Percentiles rank a stretch among this genome's conserved stretches.
These are phyloP conservation scores for Penicillium sp. DNA, from an alignment of 2,329 filamentous ascomycete genomes.

Conservation along the genomic window DNA sequence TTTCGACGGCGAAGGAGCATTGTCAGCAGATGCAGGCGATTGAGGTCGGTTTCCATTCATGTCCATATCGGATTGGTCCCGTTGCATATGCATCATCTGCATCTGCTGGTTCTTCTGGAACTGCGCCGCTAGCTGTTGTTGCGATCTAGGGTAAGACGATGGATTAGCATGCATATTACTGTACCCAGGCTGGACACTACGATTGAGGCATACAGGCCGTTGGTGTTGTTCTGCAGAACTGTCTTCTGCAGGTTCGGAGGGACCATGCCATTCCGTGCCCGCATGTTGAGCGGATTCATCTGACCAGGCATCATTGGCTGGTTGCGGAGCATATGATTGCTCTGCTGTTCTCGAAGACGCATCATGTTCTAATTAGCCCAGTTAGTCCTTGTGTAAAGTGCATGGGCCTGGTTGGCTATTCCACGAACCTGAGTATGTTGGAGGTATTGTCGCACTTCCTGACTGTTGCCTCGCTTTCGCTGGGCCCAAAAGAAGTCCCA, in stretches of 20 bases:
- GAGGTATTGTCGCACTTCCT: slow-evolving; percentile 68
- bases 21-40: slow-evolving; percentile 77
- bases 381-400: slow-evolving; percentile 2
- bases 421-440: slow-evolving; percentile 67
- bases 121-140: slow-evolving; percentile 61
- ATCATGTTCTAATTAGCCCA: slow-evolving; percentile 51
- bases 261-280: slow-evolving; percentile 38
- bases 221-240: slow-evolving; percentile 66
- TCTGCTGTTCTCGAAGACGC: slow-evolving; percentile 66
- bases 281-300: slow-evolving; percentile 58
- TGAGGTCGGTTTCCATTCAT: slow-evolving; percentile 72
- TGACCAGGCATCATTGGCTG: slow-evolving; percentile 56
- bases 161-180: background rate
- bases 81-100: slow-evolving; percentile 72
- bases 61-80: slow-evolving; percentile 81
- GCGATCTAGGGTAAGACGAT: slow-evolving; percentile 42
- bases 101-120: slow-evolving; percentile 54
- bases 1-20: slow-evolving; percentile 88
- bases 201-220: slow-evolving; percentile 34
- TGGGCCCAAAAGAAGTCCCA: slow-evolving; percentile 92
- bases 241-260: slow-evolving; percentile 57
- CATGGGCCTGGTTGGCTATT: slow-evolving; percentile 13
- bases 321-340: slow-evolving; percentile 64
- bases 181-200: background rate
- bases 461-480: slow-evolving; percentile 60